These are phyloP conservation scores for Phytophthora constricta DNA, from an alignment of 352 stramenopile genomes.

Conservation along the genomic window DNA sequence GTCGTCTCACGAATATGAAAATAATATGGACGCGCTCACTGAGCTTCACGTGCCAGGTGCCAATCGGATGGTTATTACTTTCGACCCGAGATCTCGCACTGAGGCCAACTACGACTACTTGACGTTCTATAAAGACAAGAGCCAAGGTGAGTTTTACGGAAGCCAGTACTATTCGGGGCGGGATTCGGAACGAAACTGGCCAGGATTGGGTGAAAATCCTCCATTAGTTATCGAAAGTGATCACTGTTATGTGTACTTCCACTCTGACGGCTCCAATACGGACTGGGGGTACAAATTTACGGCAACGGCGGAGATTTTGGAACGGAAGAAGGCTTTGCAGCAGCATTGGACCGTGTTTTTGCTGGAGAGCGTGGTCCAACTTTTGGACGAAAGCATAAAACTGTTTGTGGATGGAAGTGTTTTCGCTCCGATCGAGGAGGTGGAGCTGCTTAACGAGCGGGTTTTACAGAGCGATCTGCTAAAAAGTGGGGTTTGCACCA, in stretches of 20 bases:
- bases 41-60: conserved; percentile 82
- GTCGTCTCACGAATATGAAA: conserved; percentile 83
- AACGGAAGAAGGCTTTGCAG: conserved; percentile 59
- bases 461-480: conserved; percentile 77
- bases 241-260: conserved; percentile 85
- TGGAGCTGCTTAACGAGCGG: conserved; percentile 55
- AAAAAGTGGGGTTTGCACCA: conserved; percentile 54
- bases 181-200: conserved; percentile 83
- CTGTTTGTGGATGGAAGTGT: conserved; percentile 55
- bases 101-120: conserved; percentile 92
- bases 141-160: conserved; percentile 65
- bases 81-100: conserved; percentile 79
- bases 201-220: conserved; percentile 64
- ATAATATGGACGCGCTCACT: conserved; percentile 74
- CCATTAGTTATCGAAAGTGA: conserved; percentile 82
- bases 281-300: conserved; percentile 87
- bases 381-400: conserved; percentile 61
- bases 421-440: conserved; percentile 56
- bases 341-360: conserved; percentile 74
- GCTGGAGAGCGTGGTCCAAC: conserved; percentile 46
- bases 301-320: conserved; percentile 64
- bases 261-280: conserved; percentile 85
- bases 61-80: conserved; percentile 76
- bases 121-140: conserved; percentile 83
- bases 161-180: conserved; percentile 77